phyloP scores from a whole-genome alignment of 345 rosid species.

The Physaria fendleri region DNA sequence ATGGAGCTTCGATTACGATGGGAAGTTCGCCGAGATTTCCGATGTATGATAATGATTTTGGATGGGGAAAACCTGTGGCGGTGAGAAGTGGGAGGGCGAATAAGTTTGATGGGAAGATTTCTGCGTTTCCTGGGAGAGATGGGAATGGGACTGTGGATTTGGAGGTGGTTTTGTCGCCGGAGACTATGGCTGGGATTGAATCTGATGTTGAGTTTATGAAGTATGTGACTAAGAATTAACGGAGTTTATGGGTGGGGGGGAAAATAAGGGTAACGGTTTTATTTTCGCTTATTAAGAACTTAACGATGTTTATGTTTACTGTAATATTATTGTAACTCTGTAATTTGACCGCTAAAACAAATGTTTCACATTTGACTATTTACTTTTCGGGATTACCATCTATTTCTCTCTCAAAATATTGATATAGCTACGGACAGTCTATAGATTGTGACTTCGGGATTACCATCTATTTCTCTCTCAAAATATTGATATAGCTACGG shows the following conservation, averaged over 20 bases:
- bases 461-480: too few relatives aligned
- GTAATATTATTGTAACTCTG: slow-evolving; percentile 18
- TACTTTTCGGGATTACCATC: too few relatives aligned
- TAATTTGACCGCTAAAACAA: slow-evolving; percentile 11
- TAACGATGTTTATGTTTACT: too few relatives aligned
- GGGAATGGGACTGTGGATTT: slow-evolving; percentile 77
- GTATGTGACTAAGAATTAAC: slow-evolving; percentile 33
- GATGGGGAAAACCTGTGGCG: slow-evolving; percentile 93
- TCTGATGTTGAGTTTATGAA: slow-evolving; percentile 70
- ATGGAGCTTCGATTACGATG: slow-evolving; percentile 83
- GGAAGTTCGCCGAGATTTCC: slow-evolving; percentile 95
- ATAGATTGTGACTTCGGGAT: too few relatives aligned
- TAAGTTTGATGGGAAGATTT: slow-evolving; percentile 94
- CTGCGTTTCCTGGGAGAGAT: slow-evolving; percentile 86
- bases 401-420: too few relatives aligned
- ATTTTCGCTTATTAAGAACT: not conserved
- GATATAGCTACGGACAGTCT: too few relatives aligned
- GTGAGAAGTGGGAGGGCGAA: slow-evolving; percentile 80
- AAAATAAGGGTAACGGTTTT: slow-evolving; percentile 15
- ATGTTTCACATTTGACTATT: not conserved
- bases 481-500: too few relatives aligned
- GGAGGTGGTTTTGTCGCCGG: slow-evolving; percentile 78
- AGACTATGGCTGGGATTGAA: slow-evolving; percentile 74
- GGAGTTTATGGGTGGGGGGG: not conserved
- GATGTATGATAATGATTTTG: slow-evolving; percentile 90